These are phyloP conservation scores for Exserohilum rostratum DNA, from an alignment of 2,329 filamentous ascomycete species.

Conservation along the genomic window DNA sequence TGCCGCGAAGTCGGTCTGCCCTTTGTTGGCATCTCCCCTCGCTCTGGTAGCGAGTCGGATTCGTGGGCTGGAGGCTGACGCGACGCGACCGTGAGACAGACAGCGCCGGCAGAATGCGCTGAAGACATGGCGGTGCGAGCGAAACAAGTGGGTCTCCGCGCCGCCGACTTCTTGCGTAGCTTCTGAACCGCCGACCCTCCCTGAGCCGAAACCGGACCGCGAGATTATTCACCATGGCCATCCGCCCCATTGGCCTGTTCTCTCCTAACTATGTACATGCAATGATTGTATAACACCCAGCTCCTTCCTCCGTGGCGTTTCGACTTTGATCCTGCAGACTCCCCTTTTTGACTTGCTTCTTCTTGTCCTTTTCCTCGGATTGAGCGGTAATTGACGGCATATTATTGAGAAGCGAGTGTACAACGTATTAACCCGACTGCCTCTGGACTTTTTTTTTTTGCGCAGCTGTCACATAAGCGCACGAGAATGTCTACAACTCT, in stretches of 20 bases:
- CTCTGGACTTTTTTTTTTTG: neutral
- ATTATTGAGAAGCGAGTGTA: neutral
- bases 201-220: slow-evolving; percentile 20
- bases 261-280: too few species aligned
- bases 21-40: slow-evolving; percentile 14
- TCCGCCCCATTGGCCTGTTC: slow-evolving; percentile 9
- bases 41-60: slow-evolving; percentile 7
- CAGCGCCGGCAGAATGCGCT: slow-evolving; percentile 22
- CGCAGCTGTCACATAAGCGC: slow-evolving; percentile 15
- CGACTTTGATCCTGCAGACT: too few species aligned
- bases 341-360: too few species aligned
- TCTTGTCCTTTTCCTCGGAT: neutral
- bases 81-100: slow-evolving; percentile 11
- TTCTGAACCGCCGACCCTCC: neutral
- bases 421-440: neutral
- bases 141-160: slow-evolving; percentile 8
- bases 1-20: slow-evolving; percentile 1
- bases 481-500: slow-evolving; percentile 55
- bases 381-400: slow-evolving; percentile 5
- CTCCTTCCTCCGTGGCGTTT: neutral
- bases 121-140: slow-evolving; percentile 1
- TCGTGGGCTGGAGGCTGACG: slow-evolving; percentile 3
- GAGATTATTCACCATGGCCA: slow-evolving; percentile 21
- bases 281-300: too few species aligned
- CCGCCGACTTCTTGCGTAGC: slow-evolving; percentile 2